Evolutionary conservation across 2,329 filamentous ascomycete genomes (phyloP), one percentile per base, ranked within the genome.

Genomic region (Sphaerulina populicola): DNA sequence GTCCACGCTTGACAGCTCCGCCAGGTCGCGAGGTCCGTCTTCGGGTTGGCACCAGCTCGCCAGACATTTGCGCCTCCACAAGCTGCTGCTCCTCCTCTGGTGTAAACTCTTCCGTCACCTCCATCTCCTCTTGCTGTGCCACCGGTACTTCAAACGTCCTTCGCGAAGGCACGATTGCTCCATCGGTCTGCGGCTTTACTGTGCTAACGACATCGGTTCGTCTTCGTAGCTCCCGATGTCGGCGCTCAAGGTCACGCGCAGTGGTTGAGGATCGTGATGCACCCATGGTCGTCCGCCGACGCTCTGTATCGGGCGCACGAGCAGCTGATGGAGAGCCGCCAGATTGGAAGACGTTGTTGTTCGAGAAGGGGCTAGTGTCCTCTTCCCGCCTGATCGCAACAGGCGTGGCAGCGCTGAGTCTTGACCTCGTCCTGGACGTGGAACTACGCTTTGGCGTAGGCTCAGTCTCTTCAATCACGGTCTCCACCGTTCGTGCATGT

Each of bases 261-360:
- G 64, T 54, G 64, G 67, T 51, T 57, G 57, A 50, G 58, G 50
- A 27, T 27, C 23, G 23, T 27, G 23, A 6, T 4, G 23, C 57
- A n/a, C 70, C 70, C 49, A 72, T 62, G 8, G 78, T 82, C 53
- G 74, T 77, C 42, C 79, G 70, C 60, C 77, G 69, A 69, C 78
- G 62, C 61, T 69, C 52, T 85, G 67, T 83, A 86, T 37, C 88
- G 7, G 38, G 29, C 12, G n/a, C 46, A 85, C 39, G 55, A 40
- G 38, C 59, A 43, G n/a, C 60, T 56, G 42, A 63, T 57, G 29
- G 62, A 60, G 47, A 55, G 12, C 62, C 62, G 23, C 60, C 61
- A 21, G 51, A 57, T 67, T 97, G 91, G 66, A 97, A 97, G 0
- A 91, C 90, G 63, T 97, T 97, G 48, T 96, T 88, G 60, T 83